These are phyloP conservation scores for Acanthamoeba royreba DNA, from an alignment of 208 protist species.

Conservation along the genomic window DNA sequence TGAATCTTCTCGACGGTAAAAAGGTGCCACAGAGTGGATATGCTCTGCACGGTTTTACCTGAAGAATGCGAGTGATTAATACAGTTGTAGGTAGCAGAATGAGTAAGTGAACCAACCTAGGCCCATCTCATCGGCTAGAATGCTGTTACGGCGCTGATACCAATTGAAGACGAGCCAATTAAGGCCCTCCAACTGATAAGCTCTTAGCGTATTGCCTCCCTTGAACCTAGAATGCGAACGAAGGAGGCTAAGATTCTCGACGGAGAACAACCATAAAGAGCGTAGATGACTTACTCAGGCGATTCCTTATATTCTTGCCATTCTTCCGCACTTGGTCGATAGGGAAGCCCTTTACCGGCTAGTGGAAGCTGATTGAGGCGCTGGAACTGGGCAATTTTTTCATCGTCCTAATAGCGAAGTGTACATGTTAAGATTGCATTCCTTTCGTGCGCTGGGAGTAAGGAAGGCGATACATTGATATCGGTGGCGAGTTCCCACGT, in stretches of 20 bases:
- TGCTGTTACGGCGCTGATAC: slow-evolving; percentile 82
- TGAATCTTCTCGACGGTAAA: slow-evolving; percentile 62
- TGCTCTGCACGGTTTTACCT: slow-evolving; percentile 93
- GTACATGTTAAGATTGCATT: neutral
- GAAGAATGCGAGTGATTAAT: neutral
- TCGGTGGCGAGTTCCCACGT: slow-evolving; percentile 77
- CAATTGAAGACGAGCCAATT: slow-evolving; percentile 91
- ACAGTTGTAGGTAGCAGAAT: neutral
- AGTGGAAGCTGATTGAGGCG: slow-evolving; percentile 15
- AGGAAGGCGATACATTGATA: slow-evolving; percentile 48
- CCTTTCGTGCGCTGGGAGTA: neutral
- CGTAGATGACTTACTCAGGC: neutral
- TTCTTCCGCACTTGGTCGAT: neutral
- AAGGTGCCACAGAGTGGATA: slow-evolving; percentile 77
- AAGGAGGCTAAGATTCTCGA: neutral
- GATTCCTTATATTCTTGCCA: neutral
- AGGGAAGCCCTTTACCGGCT: neutral
- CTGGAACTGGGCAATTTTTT: slow-evolving; percentile 36
- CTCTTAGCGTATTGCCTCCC: neutral
- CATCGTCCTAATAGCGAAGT: neutral
- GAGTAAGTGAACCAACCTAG: slow-evolving; percentile 77
- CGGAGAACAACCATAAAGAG: neutral
- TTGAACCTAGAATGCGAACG: slow-evolving; percentile 5
- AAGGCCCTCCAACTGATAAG: slow-evolving; percentile 95
- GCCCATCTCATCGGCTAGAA: slow-evolving; percentile 97